Conservation (phyloP, 768 basidiomycete genomes). For the Rubroboletus satanas region DNA sequence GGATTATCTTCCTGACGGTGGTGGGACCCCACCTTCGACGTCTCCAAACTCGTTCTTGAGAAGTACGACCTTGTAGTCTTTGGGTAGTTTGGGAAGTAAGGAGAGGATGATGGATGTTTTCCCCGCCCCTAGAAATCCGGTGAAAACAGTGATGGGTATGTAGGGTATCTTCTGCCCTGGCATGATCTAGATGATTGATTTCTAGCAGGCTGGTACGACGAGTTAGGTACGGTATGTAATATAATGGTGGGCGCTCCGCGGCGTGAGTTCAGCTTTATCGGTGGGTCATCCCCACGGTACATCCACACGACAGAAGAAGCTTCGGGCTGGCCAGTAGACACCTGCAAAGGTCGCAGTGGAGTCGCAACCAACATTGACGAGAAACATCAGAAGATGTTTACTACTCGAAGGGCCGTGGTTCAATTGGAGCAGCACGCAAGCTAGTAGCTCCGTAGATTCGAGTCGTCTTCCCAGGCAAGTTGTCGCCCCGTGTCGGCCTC, state of each 20-base stretch:
- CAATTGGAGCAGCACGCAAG: too few relatives aligned
- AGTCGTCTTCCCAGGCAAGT: too few relatives aligned
- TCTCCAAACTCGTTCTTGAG: constrained; percentile 98
- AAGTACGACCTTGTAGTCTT: constrained; percentile 83
- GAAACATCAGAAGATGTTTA: too few relatives aligned
- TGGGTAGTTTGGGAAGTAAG: constrained; percentile 74
- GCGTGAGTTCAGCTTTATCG: too few relatives aligned
- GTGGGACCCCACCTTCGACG: constrained; percentile 60
- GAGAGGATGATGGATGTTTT: constrained; percentile 82
- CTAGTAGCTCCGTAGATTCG: too few relatives aligned
- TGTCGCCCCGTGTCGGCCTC: too few relatives aligned
- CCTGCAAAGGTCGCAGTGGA: too few relatives aligned
- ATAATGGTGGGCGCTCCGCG: neutral
- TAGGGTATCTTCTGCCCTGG: constrained; percentile 4
- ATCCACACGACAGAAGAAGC: too few relatives aligned
- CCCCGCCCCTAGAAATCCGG: constrained; percentile 86
- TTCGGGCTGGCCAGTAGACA: too few relatives aligned
- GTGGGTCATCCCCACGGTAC: too few relatives aligned
- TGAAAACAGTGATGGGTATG: constrained; percentile 92
- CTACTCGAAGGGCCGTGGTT: too few relatives aligned
- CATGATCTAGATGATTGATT: constrained; percentile 7
- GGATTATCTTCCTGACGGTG: neutral
- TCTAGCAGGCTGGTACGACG: neutral
- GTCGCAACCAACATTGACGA: too few relatives aligned
- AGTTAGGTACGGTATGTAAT: neutral